Base-by-base conservation (phyloP, 257 asterid genomes). In the Nicotiana tabacum region DNA sequence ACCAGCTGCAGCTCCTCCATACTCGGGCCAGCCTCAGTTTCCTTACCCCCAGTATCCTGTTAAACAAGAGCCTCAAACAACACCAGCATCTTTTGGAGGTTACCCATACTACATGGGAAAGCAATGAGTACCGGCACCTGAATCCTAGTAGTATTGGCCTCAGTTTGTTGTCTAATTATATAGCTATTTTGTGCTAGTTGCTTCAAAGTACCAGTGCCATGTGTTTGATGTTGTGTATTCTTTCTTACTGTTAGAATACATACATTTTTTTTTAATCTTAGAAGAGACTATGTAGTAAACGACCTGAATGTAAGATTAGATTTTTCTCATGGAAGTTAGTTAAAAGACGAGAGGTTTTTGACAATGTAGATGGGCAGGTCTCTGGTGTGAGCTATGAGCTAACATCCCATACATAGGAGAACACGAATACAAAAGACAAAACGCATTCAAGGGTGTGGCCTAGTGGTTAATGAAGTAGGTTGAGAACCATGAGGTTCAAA, bases 91-190 rank as follows among this genome's bases (percentile, higher is more conserved):
- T 1, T 66, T 82, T 68, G 93, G 93, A 17, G 93, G 95, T 11
- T 94, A 89, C 82, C 94, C 95, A 6, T 94, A 91, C 81, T 91
- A 91, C 90, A 85, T 88, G 93, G 91, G 93, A n/a, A 92, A 89
- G 84, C 92, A 89, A 87, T 92, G 83, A 83, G 60, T 53, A 53
- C 18, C 18, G 5, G 6, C 17, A 53, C 58, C 17, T 53, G 58
- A 15, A 15, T 53, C 58, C 51, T 43, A 9, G 18, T 62, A 62
- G 35, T 62, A 62, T 24, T 62, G 67, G 35, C 67, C 67, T 62
- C 35, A 60, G 30, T 60, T 13, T 60, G 5, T 60, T n/a, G 12
- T 53, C 51, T 3, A 53, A 60, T 60, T n/a, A 60, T 2, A 53
- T 43, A 43, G 11, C 66, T 60, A 60, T 12, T n/a, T n/a, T 60